Conservation (phyloP, 73 alveolate species). For the Tetrahymena borealis region DNA sequence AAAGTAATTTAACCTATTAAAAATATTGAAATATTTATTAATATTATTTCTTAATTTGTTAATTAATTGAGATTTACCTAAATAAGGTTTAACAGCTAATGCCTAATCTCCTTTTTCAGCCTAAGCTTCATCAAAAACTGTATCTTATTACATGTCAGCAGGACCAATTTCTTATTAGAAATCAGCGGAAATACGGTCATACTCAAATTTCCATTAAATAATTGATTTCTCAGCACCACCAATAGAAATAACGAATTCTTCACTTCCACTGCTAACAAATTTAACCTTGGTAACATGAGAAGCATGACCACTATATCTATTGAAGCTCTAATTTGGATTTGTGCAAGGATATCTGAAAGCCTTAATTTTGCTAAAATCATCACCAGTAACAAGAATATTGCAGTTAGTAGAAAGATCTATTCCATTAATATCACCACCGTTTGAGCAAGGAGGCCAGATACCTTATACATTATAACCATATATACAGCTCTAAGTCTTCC, state of each 20-base stretch:
- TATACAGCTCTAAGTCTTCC: constrained; percentile 72
- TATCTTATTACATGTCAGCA: background rate
- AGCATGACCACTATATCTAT: constrained; percentile 70
- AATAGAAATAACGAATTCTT: constrained; percentile 78
- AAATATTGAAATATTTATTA: background rate
- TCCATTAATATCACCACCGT: constrained; percentile 93
- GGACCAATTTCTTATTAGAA: constrained; percentile 48
- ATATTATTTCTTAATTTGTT: constrained; percentile 3
- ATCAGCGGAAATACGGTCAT: constrained; percentile 53
- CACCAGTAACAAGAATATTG: constrained; percentile 92
- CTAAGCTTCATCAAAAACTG: background rate
- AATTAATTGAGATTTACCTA: background rate
- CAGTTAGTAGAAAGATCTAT: constrained; percentile 80
- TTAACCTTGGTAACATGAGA: constrained; percentile 87
- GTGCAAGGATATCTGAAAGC: constrained; percentile 90
- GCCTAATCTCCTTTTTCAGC: constrained; percentile 29
- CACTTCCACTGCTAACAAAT: constrained; percentile 53
- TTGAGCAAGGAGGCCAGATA: constrained; percentile 95
- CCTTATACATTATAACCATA: constrained; percentile 97
- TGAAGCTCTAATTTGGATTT: constrained; percentile 67
- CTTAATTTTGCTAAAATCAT: constrained; percentile 94
- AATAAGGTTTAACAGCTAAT: constrained; percentile 1
- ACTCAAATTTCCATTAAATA: constrained; percentile 80
- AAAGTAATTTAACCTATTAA: constrained; percentile 74
- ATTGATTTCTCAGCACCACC: constrained; percentile 96